Conservation (phyloP, 2,329 filamentous ascomycete genomes). For the Hypoxylon sp. region DNA sequence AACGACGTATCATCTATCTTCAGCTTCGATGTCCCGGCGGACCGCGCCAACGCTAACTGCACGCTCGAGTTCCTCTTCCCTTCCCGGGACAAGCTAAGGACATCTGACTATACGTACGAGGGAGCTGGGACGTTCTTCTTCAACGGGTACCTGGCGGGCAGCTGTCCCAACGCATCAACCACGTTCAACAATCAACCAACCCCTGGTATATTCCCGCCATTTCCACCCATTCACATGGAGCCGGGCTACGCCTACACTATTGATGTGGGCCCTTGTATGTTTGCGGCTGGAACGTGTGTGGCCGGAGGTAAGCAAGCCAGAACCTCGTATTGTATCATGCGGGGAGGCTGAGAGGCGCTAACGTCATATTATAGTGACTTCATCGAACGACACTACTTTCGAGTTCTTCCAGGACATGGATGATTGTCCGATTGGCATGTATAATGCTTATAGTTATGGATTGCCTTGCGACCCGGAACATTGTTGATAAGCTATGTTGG, state of each 20-base stretch:
- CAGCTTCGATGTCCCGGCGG: conserved; percentile 61
- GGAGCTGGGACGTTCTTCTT: conserved; percentile 57
- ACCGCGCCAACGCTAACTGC: conserved; percentile 60
- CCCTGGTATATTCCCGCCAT: conserved; percentile 48
- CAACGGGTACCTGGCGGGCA: conserved; percentile 51
- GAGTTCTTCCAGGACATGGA: conserved; percentile 51
- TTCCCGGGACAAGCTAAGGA: conserved; percentile 52
- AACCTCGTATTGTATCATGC: no score
- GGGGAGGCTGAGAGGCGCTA: conserved; percentile 7
- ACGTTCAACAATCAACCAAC: conserved; percentile 54
- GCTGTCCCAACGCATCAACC: conserved; percentile 51
- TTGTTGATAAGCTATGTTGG: conserved; percentile 11
- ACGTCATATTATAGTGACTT: conserved; percentile 48
- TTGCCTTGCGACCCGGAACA: conserved; percentile 44
- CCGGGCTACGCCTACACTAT: conserved; percentile 54
- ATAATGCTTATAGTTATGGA: conserved; percentile 52
- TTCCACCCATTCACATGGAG: conserved; percentile 54
- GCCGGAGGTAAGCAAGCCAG: conserved; percentile 50
- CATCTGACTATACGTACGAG: conserved; percentile 55
- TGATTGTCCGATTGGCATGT: conserved; percentile 53
- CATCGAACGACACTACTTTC: conserved; percentile 54
- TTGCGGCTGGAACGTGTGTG: conserved; percentile 52
- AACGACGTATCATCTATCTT: conserved; percentile 58
- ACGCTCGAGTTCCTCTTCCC: conserved; percentile 64
- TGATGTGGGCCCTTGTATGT: conserved; percentile 53